phyloP scores from a whole-genome alignment of 805 yeast genomes.

The Ogataea parapolymorpha region DNA sequence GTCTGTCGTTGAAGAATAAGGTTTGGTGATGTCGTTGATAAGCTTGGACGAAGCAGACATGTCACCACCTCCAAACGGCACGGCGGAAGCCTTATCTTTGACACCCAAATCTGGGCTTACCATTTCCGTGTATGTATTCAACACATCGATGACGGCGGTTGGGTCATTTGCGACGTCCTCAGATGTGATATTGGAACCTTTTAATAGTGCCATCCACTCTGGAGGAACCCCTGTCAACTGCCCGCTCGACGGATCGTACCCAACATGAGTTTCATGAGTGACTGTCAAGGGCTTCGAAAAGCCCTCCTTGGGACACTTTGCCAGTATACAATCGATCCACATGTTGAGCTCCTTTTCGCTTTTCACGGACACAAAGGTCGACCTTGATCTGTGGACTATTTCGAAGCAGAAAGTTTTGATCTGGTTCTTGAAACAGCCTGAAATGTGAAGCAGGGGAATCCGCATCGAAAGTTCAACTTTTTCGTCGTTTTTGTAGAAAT shows the following conservation, averaged over 20 bases:
- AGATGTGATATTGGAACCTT: conserved; percentile 56
- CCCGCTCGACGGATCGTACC: conserved; percentile 75
- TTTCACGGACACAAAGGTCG: conserved; percentile 72
- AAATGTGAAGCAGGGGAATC: conserved; percentile 56
- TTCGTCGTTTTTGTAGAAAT: conserved; percentile 68
- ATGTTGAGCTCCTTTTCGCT: conserved; percentile 75
- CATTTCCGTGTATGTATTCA: conserved; percentile 48
- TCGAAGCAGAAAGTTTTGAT: conserved; percentile 80
- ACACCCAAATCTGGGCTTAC: conserved; percentile 37
- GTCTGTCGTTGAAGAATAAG: conserved; percentile 22
- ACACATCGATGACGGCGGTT: conserved; percentile 58
- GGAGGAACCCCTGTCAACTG: conserved; percentile 51
- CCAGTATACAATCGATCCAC: conserved; percentile 87
- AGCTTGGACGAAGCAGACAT: conserved; percentile 15
- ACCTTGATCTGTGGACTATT: conserved; percentile 60
- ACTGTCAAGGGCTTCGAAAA: conserved; percentile 94
- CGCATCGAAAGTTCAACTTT: conserved; percentile 46
- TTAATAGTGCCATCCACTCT: conserved; percentile 53
- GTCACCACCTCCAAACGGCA: conserved; percentile 5
- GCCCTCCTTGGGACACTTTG: conserved; percentile 60
- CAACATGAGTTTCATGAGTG: conserved; percentile 89
- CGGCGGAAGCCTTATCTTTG: conserved; percentile 24
- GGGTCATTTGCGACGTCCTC: conserved; percentile 65
- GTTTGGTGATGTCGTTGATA: conserved; percentile 32
- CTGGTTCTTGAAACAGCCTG: conserved; percentile 64